Evolutionary conservation across 176 grass and related monocot genomes (phyloP).

Genomic region (Zoysia pacifica): DNA sequence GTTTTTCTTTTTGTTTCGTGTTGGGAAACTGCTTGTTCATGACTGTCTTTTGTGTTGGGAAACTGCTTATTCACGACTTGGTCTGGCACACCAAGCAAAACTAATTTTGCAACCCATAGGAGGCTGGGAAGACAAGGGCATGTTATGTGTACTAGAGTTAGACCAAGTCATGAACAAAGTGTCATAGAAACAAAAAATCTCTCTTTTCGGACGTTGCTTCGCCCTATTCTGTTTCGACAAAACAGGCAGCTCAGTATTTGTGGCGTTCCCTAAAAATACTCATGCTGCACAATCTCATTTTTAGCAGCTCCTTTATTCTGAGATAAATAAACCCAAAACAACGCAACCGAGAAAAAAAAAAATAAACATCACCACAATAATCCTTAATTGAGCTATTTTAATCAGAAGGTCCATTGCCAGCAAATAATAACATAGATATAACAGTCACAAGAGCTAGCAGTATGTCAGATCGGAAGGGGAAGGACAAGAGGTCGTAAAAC

Average conservation of each 20-base stretch:
- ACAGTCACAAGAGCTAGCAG: neutral
- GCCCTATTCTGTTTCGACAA: neutral
- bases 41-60: too few relatives aligned
- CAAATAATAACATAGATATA: neutral
- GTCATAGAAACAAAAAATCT: too few relatives aligned
- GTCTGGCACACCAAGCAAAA: too few relatives aligned
- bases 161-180: too few relatives aligned
- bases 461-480: neutral
- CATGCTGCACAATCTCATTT: neutral
- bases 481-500: neutral
- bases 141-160: too few relatives aligned
- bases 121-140: too few relatives aligned
- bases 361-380: neutral
- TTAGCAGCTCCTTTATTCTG: neutral
- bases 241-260: neutral
- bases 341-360: neutral
- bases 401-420: neutral
- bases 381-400: neutral
- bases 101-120: too few relatives aligned
- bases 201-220: too few relatives aligned
- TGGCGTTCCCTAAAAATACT: neutral
- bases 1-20: too few relatives aligned
- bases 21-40: too few relatives aligned
- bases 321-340: neutral
- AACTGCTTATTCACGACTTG: too few relatives aligned